Evolutionary conservation across 495 filamentous ascomycete species (phyloP).

Genomic region (Talaromyces nanjingensis): DNA sequence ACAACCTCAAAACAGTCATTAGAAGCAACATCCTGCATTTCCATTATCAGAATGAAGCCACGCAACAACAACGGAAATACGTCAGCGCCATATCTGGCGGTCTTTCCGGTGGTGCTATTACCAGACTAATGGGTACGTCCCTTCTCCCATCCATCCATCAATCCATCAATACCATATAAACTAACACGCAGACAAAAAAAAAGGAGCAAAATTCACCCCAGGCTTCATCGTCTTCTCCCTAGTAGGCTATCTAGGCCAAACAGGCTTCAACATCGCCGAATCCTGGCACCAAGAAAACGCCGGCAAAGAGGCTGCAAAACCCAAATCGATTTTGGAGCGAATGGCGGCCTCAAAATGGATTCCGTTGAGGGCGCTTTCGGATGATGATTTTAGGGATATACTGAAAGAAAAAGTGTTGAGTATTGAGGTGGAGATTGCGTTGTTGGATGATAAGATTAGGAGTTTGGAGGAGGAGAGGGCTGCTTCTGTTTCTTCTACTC

Average conservation of each 20-base stretch:
- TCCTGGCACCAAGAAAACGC: slow-evolving; percentile 32
- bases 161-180: neutral
- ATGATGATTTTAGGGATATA: slow-evolving; percentile 72
- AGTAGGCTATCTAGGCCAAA: slow-evolving; percentile 54
- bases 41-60: slow-evolving; percentile 41
- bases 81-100: slow-evolving; percentile 64
- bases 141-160: too few species aligned
- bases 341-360: slow-evolving; percentile 68
- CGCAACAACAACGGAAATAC: slow-evolving; percentile 46
- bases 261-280: slow-evolving; percentile 49
- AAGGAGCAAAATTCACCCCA: slow-evolving; percentile 48
- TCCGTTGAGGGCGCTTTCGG: slow-evolving; percentile 66
- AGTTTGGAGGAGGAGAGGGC: slow-evolving; percentile 20
- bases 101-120: slow-evolving; percentile 56
- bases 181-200: slow-evolving; percentile 11
- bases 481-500: neutral
- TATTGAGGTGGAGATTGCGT: slow-evolving; percentile 76
- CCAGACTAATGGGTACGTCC: slow-evolving; percentile 54
- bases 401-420: slow-evolving; percentile 70
- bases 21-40: slow-evolving; percentile 33
- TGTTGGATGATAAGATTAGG: slow-evolving; percentile 79
- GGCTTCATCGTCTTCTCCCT: slow-evolving; percentile 57
- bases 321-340: slow-evolving; percentile 38
- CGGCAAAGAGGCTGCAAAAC: slow-evolving; percentile 19
- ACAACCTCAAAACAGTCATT: slow-evolving; percentile 20